Base-by-base conservation (phyloP, 305 asterid species). In the Fraxinus latifolia region DNA sequence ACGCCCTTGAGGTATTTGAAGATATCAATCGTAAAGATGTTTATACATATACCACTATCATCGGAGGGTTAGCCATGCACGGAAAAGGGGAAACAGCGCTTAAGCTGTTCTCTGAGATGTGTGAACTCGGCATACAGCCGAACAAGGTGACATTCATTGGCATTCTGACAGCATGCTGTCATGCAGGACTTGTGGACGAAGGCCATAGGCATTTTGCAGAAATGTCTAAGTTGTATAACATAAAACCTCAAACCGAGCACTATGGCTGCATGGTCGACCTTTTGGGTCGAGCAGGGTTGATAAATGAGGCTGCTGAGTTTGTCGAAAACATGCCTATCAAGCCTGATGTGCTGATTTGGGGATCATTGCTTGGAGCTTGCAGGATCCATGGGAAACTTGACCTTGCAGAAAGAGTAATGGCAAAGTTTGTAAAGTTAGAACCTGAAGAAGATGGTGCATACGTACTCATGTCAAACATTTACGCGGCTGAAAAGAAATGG, bases 231-330 rank as follows among this genome's bases (percentile, higher is more conserved):
- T 77, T 81, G 78, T 77, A 83, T 80, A 80, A 78, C 25, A 7
- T 83, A 44, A 31, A 78, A 71, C 89, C 91, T 78, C 84, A 70
- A 82, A 74, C 58, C 34, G 89, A 85, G 80, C 91, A 89, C 71
- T 87, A 85, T 67, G 89, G 91, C 19, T 85, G 90, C 79, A 87
- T 87, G 84, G 90, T 89, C 78, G 88, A 87, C 78, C 89, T 89
- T 80, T 76, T 86, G 37, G 85, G 88, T 50, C 86, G 89, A 47
- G 84, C 84, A 5, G 89, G 89, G 47, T 75, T 88, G 44, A 44
- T 82, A 73, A 50, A 8, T 15, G 89, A 88, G 79, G 89, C 88
- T 23, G 5, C 81, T 42, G 70, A 79, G 42, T 79, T 86, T 23
- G 76, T 88, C 3, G 34, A 88, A 77, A 42, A 39, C 76, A 86